Percentiles rank a stretch among this genome's conserved stretches.
Evolutionary conservation across 2,329 filamentous ascomycete species (phyloP).

Genomic region (Exophiala aquamarina): DNA sequence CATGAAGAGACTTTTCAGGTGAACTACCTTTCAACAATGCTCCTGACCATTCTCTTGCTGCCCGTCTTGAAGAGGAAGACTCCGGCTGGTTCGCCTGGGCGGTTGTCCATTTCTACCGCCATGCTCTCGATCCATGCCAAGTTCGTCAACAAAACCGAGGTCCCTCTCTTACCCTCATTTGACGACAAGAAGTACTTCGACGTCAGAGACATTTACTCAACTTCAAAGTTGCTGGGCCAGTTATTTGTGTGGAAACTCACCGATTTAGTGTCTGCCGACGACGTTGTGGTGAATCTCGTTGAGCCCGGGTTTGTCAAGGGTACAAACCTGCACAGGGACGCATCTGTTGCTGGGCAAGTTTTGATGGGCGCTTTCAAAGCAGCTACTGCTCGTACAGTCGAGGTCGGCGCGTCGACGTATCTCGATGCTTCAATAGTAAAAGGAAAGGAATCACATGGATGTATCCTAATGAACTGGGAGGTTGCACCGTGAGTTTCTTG

Average conservation of each 20-base stretch:
- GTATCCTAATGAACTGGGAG: constrained; percentile 51
- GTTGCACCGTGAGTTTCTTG: constrained; percentile 45
- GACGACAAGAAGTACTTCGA: constrained; percentile 32
- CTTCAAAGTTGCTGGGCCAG: constrained; percentile 36
- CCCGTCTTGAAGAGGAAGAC: constrained; percentile 31
- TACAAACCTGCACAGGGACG: constrained; percentile 42
- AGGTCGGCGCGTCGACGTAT: constrained; percentile 48
- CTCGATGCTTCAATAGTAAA: constrained; percentile 48
- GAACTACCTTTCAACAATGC: constrained; percentile 29
- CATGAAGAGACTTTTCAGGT: constrained; percentile 44
- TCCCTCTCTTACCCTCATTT: constrained; percentile 29
- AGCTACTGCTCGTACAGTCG: constrained; percentile 33
- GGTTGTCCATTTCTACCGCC: constrained; percentile 23
- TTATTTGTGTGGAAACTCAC: constrained; percentile 39
- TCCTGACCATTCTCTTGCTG: constrained; percentile 30
- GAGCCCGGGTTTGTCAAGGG: constrained; percentile 48
- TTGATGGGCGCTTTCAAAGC: constrained; percentile 27
- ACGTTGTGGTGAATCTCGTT: constrained; percentile 48
- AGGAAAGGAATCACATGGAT: constrained; percentile 53
- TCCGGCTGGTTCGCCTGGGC: constrained; percentile 12
- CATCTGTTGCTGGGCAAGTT: constrained; percentile 10
- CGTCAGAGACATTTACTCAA: constrained; percentile 27
- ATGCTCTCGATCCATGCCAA: constrained; percentile 24
- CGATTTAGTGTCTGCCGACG: constrained; percentile 39
- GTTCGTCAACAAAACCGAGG: constrained; percentile 19